These are phyloP conservation scores for Amanita fuliginea DNA, from an alignment of 768 basidiomycete genomes.

Conservation along the genomic window DNA sequence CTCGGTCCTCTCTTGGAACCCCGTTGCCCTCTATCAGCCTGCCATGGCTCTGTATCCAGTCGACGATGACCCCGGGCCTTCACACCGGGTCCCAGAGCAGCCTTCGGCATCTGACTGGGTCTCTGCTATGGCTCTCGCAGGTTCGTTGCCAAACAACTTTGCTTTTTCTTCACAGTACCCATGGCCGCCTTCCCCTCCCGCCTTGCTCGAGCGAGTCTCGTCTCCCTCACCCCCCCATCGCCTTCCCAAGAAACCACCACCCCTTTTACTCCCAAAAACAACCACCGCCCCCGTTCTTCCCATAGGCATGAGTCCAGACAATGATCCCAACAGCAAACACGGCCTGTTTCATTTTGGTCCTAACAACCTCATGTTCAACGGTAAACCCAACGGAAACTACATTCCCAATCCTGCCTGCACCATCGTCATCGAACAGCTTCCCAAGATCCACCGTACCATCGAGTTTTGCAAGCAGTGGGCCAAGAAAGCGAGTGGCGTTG, in stretches of 20 bases:
- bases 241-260: background rate
- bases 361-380: background rate
- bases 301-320: conserved; percentile 38
- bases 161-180: conserved; percentile 4
- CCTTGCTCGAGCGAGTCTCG: conserved; percentile 3
- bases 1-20: background rate
- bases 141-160: conserved; percentile 5
- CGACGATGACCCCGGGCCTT: background rate
- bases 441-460: conserved; percentile 31
- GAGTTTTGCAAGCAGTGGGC: conserved; percentile 35
- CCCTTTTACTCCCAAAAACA: conserved; percentile 7
- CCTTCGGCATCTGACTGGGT: conserved; percentile 23
- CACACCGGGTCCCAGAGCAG: background rate
- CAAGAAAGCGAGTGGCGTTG: conserved; percentile 22
- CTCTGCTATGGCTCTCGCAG: conserved; percentile 29
- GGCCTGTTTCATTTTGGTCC: conserved; percentile 27
- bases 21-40: background rate
- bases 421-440: conserved; percentile 46
- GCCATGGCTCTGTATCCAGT: background rate
- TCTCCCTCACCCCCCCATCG: background rate
- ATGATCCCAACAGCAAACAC: conserved; percentile 32
- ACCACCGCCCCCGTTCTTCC: conserved; percentile 4
- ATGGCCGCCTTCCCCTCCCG: conserved; percentile 6
- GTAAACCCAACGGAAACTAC: conserved; percentile 13
- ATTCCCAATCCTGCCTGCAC: conserved; percentile 38